These are phyloP conservation scores for Daphne laureola DNA, from an alignment of 441 rosid genomes.

Conservation along the genomic window DNA sequence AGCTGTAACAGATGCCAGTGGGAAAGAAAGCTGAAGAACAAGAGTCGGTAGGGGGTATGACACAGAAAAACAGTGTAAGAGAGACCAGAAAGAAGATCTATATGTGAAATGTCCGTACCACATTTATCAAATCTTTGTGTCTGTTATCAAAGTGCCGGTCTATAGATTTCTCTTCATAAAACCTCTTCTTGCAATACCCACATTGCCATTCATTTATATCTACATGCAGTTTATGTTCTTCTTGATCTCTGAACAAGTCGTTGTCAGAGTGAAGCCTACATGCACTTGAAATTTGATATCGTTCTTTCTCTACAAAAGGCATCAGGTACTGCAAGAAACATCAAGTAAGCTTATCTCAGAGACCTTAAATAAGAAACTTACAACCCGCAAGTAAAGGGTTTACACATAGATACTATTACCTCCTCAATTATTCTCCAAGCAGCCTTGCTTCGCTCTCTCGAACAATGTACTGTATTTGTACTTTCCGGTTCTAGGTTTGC, in stretches of 20 bases:
- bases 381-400: neutral
- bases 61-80: neutral
- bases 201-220: slow-evolving; percentile 35
- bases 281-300: slow-evolving; percentile 22
- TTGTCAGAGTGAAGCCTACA: slow-evolving; percentile 38
- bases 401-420: slow-evolving; percentile 18
- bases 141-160: slow-evolving; percentile 39
- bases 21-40: too few relatives aligned
- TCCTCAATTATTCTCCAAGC: slow-evolving; percentile 40
- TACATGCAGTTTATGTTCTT: slow-evolving; percentile 29
- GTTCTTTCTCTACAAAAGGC: slow-evolving; percentile 33
- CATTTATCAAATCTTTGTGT: slow-evolving; percentile 32
- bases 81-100: neutral
- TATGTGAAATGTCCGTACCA: slow-evolving; percentile 16
- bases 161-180: slow-evolving; percentile 36
- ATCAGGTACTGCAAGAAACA: slow-evolving; percentile 31
- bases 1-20: too few relatives aligned
- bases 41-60: too few relatives aligned
- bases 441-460: slow-evolving; percentile 44
- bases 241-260: slow-evolving; percentile 39
- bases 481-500: slow-evolving; percentile 20
- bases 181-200: slow-evolving; percentile 35
- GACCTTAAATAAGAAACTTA: neutral
- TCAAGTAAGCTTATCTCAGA: neutral
- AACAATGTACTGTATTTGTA: slow-evolving; percentile 41